Evolutionary conservation across 768 basidiomycete species (phyloP).

Genomic region (Lentinus tigrinus): DNA sequence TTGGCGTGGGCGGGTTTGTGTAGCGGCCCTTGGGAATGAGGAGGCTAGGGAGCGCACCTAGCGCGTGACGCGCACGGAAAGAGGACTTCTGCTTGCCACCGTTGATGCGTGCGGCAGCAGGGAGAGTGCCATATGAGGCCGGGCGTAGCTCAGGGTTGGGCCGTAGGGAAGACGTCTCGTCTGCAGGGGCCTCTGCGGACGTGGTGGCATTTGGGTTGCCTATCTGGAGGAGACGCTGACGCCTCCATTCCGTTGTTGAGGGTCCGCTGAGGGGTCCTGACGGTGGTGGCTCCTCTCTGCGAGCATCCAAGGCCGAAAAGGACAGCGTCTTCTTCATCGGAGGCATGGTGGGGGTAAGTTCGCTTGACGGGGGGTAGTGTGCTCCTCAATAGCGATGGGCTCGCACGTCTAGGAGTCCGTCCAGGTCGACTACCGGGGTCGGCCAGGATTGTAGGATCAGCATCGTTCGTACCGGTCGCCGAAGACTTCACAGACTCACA

Average conservation of each 20-base stretch:
- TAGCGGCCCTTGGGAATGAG: slow-evolving; percentile 28
- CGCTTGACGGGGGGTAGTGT: not conserved
- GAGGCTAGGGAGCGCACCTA: slow-evolving; percentile 38
- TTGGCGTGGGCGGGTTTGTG: slow-evolving; percentile 37
- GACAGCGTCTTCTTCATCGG: slow-evolving; percentile 5
- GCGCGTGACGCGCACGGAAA: slow-evolving; percentile 34
- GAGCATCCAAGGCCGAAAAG: not conserved
- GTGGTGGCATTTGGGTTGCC: slow-evolving; percentile 29
- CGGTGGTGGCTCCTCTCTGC: slow-evolving; percentile 23
- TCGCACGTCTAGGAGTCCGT: no score
- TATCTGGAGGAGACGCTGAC: slow-evolving; percentile 58
- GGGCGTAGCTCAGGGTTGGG: slow-evolving; percentile 21
- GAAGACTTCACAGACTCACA: no score
- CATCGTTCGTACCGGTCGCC: no score
- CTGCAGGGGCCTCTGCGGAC: not conserved
- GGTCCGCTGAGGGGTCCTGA: slow-evolving; percentile 45
- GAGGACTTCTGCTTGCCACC: slow-evolving; percentile 13
- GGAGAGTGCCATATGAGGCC: slow-evolving; percentile 57
- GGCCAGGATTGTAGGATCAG: no score
- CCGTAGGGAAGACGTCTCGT: slow-evolving; percentile 24
- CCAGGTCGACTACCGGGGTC: no score
- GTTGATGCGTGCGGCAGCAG: slow-evolving; percentile 14
- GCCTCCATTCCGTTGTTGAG: slow-evolving; percentile 57
- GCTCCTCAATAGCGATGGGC: no score
- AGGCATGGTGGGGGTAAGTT: slow-evolving; percentile 6